These are phyloP conservation scores for Lupinus albus DNA, from an alignment of 306 rosid genomes.

Conservation along the genomic window DNA sequence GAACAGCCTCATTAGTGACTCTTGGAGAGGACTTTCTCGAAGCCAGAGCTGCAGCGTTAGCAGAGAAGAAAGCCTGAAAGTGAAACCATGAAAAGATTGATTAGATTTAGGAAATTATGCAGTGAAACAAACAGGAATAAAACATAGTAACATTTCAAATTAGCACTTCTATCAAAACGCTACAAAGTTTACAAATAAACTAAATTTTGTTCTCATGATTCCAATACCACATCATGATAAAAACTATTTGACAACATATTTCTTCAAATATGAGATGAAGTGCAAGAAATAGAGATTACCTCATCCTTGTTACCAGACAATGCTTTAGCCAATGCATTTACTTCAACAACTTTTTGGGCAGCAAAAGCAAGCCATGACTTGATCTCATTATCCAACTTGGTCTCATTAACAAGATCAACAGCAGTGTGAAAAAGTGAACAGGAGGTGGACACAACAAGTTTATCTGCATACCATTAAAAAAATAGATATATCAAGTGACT, in stretches of 20 bases:
- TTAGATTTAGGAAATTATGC: neutral
- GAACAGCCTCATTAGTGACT: slow-evolving; percentile 86
- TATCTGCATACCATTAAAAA: slow-evolving; percentile 49
- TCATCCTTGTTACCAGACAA: slow-evolving; percentile 74
- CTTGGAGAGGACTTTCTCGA: slow-evolving; percentile 85
- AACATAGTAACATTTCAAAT: slow-evolving; percentile 9
- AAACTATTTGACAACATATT: too few relatives aligned
- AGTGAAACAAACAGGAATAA: slow-evolving; percentile 14
- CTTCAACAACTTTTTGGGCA: slow-evolving; percentile 88
- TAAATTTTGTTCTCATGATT: slow-evolving; percentile 2
- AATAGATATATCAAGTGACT: slow-evolving; percentile 7
- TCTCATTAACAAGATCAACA: slow-evolving; percentile 85
- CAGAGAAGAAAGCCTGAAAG: slow-evolving; percentile 70
- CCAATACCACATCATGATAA: too few relatives aligned
- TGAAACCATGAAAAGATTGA: too few relatives aligned
- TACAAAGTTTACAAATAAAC: neutral
- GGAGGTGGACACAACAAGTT: slow-evolving; percentile 87
- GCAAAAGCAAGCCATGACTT: slow-evolving; percentile 96
- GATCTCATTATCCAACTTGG: slow-evolving; percentile 83
- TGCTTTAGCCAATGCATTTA: slow-evolving; percentile 84
- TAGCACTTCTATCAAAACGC: neutral
- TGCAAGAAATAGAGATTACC: slow-evolving; percentile 48
- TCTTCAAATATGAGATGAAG: slow-evolving; percentile 8
- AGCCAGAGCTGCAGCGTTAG: slow-evolving; percentile 74
- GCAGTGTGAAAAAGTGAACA: slow-evolving; percentile 91